Evolutionary conservation across 1,284 basidiomycete species (phyloP), one percentile per base, ranked within the genome.

Genomic region (Rhodofomes roseus): DNA sequence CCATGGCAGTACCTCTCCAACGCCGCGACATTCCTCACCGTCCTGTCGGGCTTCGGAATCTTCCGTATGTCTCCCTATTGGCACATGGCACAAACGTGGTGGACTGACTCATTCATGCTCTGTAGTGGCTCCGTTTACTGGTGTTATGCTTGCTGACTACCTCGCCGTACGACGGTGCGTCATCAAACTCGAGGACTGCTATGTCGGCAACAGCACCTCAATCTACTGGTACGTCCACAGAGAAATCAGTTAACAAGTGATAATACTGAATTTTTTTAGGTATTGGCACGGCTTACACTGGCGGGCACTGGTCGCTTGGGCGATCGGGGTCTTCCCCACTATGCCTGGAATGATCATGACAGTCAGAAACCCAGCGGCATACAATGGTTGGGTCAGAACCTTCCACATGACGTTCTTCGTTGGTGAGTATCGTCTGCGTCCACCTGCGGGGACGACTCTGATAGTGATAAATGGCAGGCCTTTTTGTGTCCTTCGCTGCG

Each of bases 1-100:
- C 58, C 53, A 5, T 59, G 58, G 58, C 58, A 59, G 46, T 55
- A 55, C 25, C 46, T 59, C 29, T 59, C 57, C 20, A 58, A 58
- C 20, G 57, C 55, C 8, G 27, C 55, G 16, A 57, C 55, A 4
- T 57, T 57, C 46, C 55, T 57, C 25, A 48, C 55, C 4, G 55
- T 57, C n/a, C 46, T 57, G 16, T 57, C 58, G 2, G 58, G 58
- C 20, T 55, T 59, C 29, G 50, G 57, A 7, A 40, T 54, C 22
- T 54, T 54, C 43, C 36, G 57, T 58, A 34, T 20, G 57, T 54
- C 11, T 9, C 8, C 1, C 14, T 44, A 3, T n/a, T n/a, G n/a
- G 5, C 5, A 22, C 4, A 12, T 39, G 14, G 20, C 25, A 29
- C 1, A 27, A 16, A 5, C n/a, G 23, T 22, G n/a, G 22, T 34